These are phyloP conservation scores for Blastosporella zonata DNA, from an alignment of 1,284 basidiomycete species.

Conservation along the genomic window DNA sequence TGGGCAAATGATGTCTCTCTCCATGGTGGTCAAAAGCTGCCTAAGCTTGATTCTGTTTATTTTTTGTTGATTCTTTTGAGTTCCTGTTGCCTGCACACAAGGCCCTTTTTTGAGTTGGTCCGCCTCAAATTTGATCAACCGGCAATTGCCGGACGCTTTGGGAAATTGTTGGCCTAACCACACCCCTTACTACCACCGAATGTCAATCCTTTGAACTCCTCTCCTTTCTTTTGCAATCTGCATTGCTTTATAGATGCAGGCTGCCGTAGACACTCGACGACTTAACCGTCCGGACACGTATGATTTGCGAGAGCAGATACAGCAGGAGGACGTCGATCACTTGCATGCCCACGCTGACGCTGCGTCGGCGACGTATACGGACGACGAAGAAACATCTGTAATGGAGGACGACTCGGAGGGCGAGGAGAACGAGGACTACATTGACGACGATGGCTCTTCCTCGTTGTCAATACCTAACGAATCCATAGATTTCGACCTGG, in stretches of 20 bases:
- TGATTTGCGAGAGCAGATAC: slow-evolving; percentile 66
- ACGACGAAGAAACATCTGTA: slow-evolving; percentile 74
- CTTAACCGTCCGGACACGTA: slow-evolving; percentile 59
- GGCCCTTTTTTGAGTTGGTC: too few relatives aligned
- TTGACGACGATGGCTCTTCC: slow-evolving; percentile 75
- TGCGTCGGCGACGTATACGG: slow-evolving; percentile 40
- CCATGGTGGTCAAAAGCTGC: too few relatives aligned
- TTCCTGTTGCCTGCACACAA: too few relatives aligned
- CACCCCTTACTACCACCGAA: too few relatives aligned
- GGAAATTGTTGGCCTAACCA: too few relatives aligned
- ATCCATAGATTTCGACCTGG: slow-evolving; percentile 87
- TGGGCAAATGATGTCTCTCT: too few relatives aligned
- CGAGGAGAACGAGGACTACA: slow-evolving; percentile 63
- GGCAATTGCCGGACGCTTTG: too few relatives aligned
- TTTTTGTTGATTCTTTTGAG: too few relatives aligned
- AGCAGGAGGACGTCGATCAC: slow-evolving; percentile 55
- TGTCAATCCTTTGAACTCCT: too few relatives aligned
- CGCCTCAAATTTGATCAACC: too few relatives aligned
- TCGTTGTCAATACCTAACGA: slow-evolving; percentile 86
- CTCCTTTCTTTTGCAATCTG: too few relatives aligned
- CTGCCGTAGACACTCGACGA: slow-evolving; percentile 20
- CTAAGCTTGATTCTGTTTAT: too few relatives aligned
- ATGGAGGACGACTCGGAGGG: slow-evolving; percentile 75
- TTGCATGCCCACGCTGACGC: slow-evolving; percentile 59
- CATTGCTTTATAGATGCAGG: slow-evolving; percentile 15